Conservation (phyloP, 2,329 filamentous ascomycete species). For the Trichoderma harzianum region DNA sequence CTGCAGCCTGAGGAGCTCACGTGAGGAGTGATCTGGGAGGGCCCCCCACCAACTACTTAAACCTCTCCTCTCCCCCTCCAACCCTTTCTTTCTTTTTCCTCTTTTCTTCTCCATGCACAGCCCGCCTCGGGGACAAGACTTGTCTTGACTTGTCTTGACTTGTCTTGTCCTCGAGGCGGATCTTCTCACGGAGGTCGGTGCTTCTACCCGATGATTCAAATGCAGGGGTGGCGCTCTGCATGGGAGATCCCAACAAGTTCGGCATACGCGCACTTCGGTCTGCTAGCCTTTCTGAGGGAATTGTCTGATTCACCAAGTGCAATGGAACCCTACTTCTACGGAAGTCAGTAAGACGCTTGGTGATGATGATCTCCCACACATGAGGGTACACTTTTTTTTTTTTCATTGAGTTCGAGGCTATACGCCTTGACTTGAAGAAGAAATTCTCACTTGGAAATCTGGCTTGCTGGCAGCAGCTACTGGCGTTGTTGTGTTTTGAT, state of each 20-base stretch:
- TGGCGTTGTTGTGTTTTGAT: not conserved
- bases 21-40: slow-evolving; percentile 12
- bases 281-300: not conserved
- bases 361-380: not conserved
- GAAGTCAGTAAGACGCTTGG: not conserved
- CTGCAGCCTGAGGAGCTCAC: slow-evolving; percentile 15
- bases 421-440: slow-evolving; percentile 22
- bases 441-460: not conserved
- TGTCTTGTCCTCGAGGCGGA: not conserved
- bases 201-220: slow-evolving; percentile 5
- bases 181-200: not conserved
- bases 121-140: not conserved
- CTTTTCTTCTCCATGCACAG: not conserved
- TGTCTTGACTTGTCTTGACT: no score
- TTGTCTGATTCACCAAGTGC: not conserved
- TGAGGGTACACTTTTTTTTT: slow-evolving; percentile 10
- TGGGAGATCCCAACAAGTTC: not conserved
- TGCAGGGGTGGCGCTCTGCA: not conserved
- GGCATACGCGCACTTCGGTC: not conserved
- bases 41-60: slow-evolving; percentile 16
- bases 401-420: slow-evolving; percentile 21
- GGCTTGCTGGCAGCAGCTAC: not conserved
- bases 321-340: not conserved
- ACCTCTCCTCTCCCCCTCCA: slow-evolving; percentile 13
- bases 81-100: slow-evolving; percentile 11